These are phyloP conservation scores for Barbatosphaeria neglecta DNA, from an alignment of 495 filamentous ascomycete genomes.

Conservation along the genomic window DNA sequence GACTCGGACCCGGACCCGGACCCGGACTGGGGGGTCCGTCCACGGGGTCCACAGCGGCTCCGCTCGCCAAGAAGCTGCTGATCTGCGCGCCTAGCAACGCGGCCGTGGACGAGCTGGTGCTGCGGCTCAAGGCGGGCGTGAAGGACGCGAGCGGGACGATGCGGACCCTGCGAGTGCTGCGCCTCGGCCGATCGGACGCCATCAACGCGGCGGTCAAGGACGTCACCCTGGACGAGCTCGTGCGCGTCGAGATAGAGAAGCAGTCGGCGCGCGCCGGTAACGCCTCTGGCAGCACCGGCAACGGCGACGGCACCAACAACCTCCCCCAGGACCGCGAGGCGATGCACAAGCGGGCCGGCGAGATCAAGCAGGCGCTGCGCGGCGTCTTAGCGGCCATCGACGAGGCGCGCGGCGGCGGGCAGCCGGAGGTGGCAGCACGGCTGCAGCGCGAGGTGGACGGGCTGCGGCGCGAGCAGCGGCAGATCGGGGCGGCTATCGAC, in stretches of 20 bases:
- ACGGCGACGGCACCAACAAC: not conserved
- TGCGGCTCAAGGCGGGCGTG: conserved; percentile 81
- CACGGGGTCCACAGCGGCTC: too few species aligned
- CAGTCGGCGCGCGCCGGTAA: conserved; percentile 36
- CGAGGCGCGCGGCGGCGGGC: conserved; percentile 50
- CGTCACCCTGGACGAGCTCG: conserved; percentile 87
- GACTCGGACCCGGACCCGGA: too few species aligned
- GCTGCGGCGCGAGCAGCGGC: conserved; percentile 60
- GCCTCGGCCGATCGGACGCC: conserved; percentile 84
- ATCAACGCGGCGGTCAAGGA: conserved; percentile 84
- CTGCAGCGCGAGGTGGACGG: conserved; percentile 67
- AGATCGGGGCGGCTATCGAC: conserved; percentile 71
- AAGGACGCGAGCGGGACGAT: conserved; percentile 61
- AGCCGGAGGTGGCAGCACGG: conserved; percentile 42
- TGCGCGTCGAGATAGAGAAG: conserved; percentile 56
- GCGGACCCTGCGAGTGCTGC: conserved; percentile 70
- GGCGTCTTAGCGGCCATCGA: conserved; percentile 58
- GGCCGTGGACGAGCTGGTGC: conserved; percentile 89
- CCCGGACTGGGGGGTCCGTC: too few species aligned
- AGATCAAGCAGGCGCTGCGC: conserved; percentile 58
- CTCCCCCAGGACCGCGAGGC: conserved; percentile 60
- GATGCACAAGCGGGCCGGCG: conserved; percentile 71
- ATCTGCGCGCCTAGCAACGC: conserved; percentile 96
- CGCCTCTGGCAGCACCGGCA: conserved; percentile 33
- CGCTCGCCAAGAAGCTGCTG: conserved; percentile 82